Evolutionary conservation across 108 stramenopile species (phyloP), one percentile per base, ranked within the genome.

Genomic region (Pseudonitzschia multistriata): DNA sequence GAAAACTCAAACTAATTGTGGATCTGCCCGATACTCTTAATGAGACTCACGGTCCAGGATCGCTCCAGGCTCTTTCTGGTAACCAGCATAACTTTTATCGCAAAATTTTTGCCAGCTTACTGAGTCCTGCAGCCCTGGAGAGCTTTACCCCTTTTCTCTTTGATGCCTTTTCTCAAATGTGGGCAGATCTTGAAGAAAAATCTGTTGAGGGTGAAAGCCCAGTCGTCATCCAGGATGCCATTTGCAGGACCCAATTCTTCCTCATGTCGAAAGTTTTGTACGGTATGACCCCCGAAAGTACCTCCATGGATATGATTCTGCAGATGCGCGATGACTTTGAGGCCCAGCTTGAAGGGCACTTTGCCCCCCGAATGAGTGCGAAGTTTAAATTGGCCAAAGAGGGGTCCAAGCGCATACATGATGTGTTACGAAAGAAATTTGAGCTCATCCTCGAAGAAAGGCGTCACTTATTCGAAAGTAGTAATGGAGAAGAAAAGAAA

Each of bases 201-300:
- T 6, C 28, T 5, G 68, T n/a, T 11, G 55, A 54, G 22, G 31
- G 28, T 21, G 42, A 67, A 17, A 22, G 21, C 15, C 45, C 21
- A 52, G 24, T n/a, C 6, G 68, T n/a, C 25, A 68, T 68, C 34
- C 52, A 29, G 5, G 33, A 57, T n/a, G n/a, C n/a, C n/a, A n/a
- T n/a, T n/a, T n/a, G n/a, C n/a, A n/a, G n/a, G 5, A 21, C 30
- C 6, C 68, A 68, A 59, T 33, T 68, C 14, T n/a, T 7, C 5
- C 54, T 68, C 10, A 68, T 68, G 68, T 22, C 42, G 33, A 57
- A 68, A 10, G 24, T 68, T 8, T 47, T 68, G 17, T 68, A 56
- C 34, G 56, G 59, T 15, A 25, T 13, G 47, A 48, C 47, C 17
- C 47, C 42, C 24, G 54, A n/a, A n/a, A n/a, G n/a, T n/a, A n/a